Base-by-base conservation (phyloP, 345 rosid species). In the Salix dunnii region DNA sequence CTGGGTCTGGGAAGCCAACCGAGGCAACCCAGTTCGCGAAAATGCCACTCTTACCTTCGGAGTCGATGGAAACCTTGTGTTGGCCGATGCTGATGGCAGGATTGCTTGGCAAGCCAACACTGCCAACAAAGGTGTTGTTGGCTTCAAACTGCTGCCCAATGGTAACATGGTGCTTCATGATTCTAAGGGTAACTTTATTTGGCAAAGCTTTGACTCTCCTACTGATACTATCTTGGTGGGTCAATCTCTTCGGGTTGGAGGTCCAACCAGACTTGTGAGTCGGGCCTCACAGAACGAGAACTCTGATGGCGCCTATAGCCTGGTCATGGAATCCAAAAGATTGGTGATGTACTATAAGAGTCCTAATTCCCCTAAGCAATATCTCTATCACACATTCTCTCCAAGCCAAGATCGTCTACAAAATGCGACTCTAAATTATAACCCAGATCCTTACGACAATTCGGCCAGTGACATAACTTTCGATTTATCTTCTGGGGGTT, bases 121-220 rank as follows among this genome's bases (percentile, higher is more conserved):
- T 13, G n/a, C 17, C 49, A 46, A 46, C 13, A 46, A 14, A 46
- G 49, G 49, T 46, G 49, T 46, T 46, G 18, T 2, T 12, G 49
- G 49, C 16, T 46, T 46, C 5, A 5, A 14, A 14, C 1, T 46
- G 49, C 17, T 46, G 1, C 49, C 49, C 30, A 28, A 10, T 42
- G 71, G 71, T 7, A 68, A 68, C 14, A 51, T 69, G 46, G 58
- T 69, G 16, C 38, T 70, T 55, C 73, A 28, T 25, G n/a, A 27
- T 23, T 17, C 35, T 0, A n/a, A 28, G 40, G 58, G 58, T 27
- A 18, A 42, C 1, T 14, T 69, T 69, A 49, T 69, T 0, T 69
- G 72, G 72, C 72, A 69, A 25, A 69, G 73, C 51, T 70, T 70
- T 18, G 61, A 30, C 33, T 70, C 73, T 1, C 73, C 73, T 10